phyloP scores from a whole-genome alignment of 1,284 basidiomycete species.

The Leccinum subrobustum region DNA sequence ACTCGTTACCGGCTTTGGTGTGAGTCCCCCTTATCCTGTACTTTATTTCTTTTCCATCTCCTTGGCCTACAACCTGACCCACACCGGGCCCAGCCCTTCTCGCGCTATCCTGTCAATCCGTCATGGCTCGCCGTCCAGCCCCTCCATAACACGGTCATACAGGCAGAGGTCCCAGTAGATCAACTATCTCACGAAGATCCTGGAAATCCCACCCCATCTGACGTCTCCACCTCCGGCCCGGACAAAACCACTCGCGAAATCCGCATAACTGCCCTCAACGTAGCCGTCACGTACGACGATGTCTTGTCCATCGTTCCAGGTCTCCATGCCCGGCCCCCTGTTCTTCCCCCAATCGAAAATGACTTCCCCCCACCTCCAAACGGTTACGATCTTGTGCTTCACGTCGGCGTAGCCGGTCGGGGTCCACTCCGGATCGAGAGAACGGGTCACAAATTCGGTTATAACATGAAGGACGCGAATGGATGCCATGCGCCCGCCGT shows the following conservation, averaged over 20 bases:
- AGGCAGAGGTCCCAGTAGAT: conserved; percentile 37
- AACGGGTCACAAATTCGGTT: conserved; percentile 67
- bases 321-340: conserved; percentile 61
- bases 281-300: conserved; percentile 64
- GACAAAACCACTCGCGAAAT: conserved; percentile 38
- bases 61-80: conserved; percentile 15
- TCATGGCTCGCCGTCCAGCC: conserved; percentile 62
- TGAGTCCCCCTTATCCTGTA: conserved; percentile 39
- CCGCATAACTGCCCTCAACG: conserved; percentile 58
- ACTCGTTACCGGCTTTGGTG: conserved; percentile 60
- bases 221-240: conserved; percentile 8
- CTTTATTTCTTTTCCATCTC: conserved; percentile 13
- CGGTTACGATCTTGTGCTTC: conserved; percentile 75
- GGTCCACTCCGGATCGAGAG: conserved; percentile 66
- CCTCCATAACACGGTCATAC: conserved; percentile 52
- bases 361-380: conserved; percentile 42
- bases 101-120: conserved; percentile 53
- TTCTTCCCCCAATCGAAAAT: conserved; percentile 44
- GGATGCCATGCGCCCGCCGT: conserved; percentile 57
- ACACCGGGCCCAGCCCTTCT: conserved; percentile 48
- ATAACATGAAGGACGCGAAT: conserved; percentile 65
- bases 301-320: conserved; percentile 57
- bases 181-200: conserved; percentile 6
- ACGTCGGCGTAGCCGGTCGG: conserved; percentile 66
- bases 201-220: neutral